These are phyloP conservation scores for Kwoniella dendrophila DNA, from an alignment of 768 basidiomycete genomes.

Conservation along the genomic window DNA sequence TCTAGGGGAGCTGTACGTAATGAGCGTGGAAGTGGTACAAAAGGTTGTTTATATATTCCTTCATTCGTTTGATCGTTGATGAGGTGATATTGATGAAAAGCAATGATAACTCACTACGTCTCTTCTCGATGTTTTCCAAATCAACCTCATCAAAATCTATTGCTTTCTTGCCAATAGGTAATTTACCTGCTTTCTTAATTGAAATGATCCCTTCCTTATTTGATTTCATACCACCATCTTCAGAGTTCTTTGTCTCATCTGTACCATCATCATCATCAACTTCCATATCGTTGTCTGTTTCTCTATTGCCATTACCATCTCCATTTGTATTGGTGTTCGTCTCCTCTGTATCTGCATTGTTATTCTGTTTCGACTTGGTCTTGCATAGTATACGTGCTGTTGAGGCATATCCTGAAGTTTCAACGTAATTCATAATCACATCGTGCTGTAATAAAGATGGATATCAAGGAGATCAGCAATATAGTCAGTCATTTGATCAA, in stretches of 20 bases:
- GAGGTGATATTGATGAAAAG: not conserved
- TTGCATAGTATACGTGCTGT: constrained; percentile 37
- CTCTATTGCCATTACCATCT: not conserved
- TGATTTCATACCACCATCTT: constrained; percentile 10
- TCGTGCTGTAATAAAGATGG: constrained; percentile 34
- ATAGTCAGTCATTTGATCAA: too few relatives aligned
- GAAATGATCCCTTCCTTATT: not conserved
- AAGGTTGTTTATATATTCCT: not conserved
- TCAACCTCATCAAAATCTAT: constrained; percentile 14
- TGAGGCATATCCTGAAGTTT: constrained; percentile 39
- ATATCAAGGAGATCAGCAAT: not conserved
- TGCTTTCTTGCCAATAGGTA: not conserved
- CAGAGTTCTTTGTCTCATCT: too few relatives aligned
- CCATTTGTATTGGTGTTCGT: too few relatives aligned
- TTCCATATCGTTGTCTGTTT: constrained; percentile 25
- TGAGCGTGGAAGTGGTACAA: not conserved
- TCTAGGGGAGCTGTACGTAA: constrained; percentile 3
- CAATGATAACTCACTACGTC: constrained; percentile 28
- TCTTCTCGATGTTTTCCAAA: constrained; percentile 32
- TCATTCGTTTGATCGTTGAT: too few relatives aligned
- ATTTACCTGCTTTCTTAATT: not conserved
- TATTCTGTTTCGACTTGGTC: not conserved
- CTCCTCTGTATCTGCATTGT: too few relatives aligned
- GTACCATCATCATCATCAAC: constrained; percentile 19
- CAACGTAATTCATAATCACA: constrained; percentile 43